A percentile compares a stretch with the other conserved stretches of the same genome.
Conservation (phyloP, 306 rosid species). For the Prunus mume region DNA sequence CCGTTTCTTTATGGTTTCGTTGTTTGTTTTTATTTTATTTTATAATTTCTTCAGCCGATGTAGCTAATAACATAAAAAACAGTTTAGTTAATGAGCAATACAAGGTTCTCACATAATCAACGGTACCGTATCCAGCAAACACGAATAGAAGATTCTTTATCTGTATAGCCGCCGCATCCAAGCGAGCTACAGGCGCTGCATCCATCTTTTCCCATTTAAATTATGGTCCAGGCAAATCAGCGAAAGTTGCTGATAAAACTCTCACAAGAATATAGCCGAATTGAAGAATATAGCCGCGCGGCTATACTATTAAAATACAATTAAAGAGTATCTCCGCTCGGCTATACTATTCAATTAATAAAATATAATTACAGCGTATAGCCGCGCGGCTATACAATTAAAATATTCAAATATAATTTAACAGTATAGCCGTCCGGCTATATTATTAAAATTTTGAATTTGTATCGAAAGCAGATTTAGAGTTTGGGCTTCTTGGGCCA, state of each 20-base stretch:
- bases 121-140: slow-evolving; percentile 67
- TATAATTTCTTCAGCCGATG: neutral
- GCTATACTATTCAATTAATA: no score
- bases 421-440: no score
- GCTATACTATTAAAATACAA: no score
- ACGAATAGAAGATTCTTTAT: slow-evolving; percentile 61
- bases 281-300: no score
- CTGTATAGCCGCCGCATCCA: slow-evolving; percentile 77
- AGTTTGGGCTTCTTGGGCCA: no score
- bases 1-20: neutral
- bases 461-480: no score
- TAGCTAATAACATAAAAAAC: neutral
- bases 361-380: no score
- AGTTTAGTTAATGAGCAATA: neutral
- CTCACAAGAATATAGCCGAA: slow-evolving; percentile 16
- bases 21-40: neutral
- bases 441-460: no score
- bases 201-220: slow-evolving; percentile 73
- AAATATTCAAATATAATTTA: no score
- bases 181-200: slow-evolving; percentile 76
- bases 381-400: fast-evolving
- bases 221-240: slow-evolving; percentile 78
- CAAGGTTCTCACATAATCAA: slow-evolving; percentile 52
- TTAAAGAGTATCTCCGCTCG: no score
- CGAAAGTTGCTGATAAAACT: slow-evolving; percentile 53